Conservation (phyloP, 352 stramenopile genomes). For the Globisporangium paddicum region DNA sequence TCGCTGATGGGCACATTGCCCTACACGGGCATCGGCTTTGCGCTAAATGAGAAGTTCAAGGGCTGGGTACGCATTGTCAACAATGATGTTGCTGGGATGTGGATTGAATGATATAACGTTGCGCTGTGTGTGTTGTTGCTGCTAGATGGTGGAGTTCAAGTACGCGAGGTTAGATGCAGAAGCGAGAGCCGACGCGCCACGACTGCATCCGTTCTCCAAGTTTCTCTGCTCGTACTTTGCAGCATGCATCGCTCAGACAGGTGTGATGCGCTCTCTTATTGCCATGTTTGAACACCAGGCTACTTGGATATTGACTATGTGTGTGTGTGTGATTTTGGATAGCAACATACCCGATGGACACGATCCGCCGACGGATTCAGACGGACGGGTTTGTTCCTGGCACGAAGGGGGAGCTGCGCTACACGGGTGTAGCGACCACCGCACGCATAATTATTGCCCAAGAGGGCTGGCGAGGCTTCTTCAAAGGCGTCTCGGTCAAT, state of each 20-base stretch:
- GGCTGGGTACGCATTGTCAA: constrained; percentile 33
- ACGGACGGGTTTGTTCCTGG: constrained; percentile 75
- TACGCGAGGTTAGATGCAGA: constrained; percentile 26
- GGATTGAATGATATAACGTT: not conserved
- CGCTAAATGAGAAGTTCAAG: constrained; percentile 82
- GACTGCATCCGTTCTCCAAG: constrained; percentile 72
- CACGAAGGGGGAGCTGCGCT: constrained; percentile 35
- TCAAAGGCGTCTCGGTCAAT: constrained; percentile 85
- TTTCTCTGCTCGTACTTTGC: constrained; percentile 83
- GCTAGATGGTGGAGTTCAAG: constrained; percentile 47
- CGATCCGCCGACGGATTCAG: constrained; percentile 77
- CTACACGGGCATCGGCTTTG: constrained; percentile 85
- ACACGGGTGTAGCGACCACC: constrained; percentile 64
- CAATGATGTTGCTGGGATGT: not conserved
- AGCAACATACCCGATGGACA: constrained; percentile 86
- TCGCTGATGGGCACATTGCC: constrained; percentile 79
- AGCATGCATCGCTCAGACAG: constrained; percentile 79
- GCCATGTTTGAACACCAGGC: not conserved
- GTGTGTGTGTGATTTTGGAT: constrained; percentile 6
- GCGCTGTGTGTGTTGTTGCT: not conserved
- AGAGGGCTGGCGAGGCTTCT: constrained; percentile 79
- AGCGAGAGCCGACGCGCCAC: constrained; percentile 14
- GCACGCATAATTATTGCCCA: constrained; percentile 62
- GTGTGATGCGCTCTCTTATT: constrained; percentile 25
- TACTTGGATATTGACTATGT: not conserved